Conservation (phyloP, 2,329 filamentous ascomycete species). For the Neonectria faginata region DNA sequence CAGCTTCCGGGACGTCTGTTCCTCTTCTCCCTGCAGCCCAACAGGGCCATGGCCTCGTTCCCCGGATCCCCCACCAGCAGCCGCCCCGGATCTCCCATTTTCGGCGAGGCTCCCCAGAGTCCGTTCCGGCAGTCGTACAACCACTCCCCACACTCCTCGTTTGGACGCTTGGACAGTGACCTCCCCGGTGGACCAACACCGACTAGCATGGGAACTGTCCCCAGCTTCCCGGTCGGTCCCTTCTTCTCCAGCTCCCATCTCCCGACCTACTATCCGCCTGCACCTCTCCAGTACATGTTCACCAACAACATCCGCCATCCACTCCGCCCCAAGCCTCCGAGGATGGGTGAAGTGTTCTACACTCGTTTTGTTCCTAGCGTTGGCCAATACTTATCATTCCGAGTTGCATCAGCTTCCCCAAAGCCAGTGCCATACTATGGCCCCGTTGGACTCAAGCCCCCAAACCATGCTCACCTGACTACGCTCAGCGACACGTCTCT, state of each 20-base stretch:
- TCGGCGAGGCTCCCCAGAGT: slow-evolving; percentile 45
- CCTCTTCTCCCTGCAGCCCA: slow-evolving; percentile 83
- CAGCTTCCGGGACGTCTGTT: slow-evolving; percentile 89
- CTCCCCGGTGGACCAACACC: slow-evolving; percentile 55
- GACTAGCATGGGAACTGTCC: slow-evolving; percentile 47
- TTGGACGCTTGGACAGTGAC: slow-evolving; percentile 49
- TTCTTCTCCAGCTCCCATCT: slow-evolving; percentile 87
- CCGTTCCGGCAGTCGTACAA: slow-evolving; percentile 41
- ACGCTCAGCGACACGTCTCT: slow-evolving; percentile 67
- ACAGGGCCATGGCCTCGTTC: slow-evolving; percentile 52
- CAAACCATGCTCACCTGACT: slow-evolving; percentile 55
- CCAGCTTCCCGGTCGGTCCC: slow-evolving; percentile 68
- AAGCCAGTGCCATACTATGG: slow-evolving; percentile 74
- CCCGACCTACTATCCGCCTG: slow-evolving; percentile 90
- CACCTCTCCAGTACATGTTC: slow-evolving; percentile 82
- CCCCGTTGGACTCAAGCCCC: slow-evolving; percentile 59
- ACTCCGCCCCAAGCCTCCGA: slow-evolving; percentile 85
- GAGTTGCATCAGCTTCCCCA: slow-evolving; percentile 78
- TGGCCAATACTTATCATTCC: slow-evolving; percentile 87
- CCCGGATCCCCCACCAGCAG: slow-evolving; percentile 66
- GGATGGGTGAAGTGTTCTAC: slow-evolving; percentile 93
- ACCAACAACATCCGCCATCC: slow-evolving; percentile 87
- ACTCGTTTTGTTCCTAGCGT: slow-evolving; percentile 85
- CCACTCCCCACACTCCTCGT: slow-evolving; percentile 45
- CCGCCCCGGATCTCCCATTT: slow-evolving; percentile 64